These are phyloP conservation scores for Pichia sp. DNA, from an alignment of 1,139 yeast genomes.

Conservation along the genomic window DNA sequence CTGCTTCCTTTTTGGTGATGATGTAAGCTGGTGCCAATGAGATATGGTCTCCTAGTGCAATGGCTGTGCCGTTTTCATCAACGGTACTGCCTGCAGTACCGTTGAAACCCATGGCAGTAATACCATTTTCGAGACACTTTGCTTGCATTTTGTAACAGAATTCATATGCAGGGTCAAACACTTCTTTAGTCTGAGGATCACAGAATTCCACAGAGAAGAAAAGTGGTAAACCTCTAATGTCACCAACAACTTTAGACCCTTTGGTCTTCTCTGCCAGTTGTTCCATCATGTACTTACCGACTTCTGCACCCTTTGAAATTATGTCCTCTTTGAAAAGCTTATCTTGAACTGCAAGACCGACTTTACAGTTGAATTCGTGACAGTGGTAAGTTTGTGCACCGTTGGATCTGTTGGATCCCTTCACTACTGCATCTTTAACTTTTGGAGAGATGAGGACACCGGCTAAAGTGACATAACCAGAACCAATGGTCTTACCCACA, in stretches of 20 bases:
- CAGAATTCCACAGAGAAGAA: conserved; percentile 56
- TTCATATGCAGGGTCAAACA: conserved; percentile 32
- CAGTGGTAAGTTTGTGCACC: conserved; percentile 61
- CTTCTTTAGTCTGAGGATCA: conserved; percentile 42
- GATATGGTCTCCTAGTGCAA: conserved; percentile 40
- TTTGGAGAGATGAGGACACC: conserved; percentile 50
- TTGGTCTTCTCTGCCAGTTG: conserved; percentile 31
- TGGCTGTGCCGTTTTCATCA: conserved; percentile 16
- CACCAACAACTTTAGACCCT: conserved; percentile 40
- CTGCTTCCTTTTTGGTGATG: conserved; percentile 40
- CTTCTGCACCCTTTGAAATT: conserved; percentile 41
- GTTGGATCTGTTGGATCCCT: conserved; percentile 37
- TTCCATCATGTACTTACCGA: conserved; percentile 44
- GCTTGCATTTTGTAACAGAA: conserved; percentile 31
- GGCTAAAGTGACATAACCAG: conserved; percentile 58
- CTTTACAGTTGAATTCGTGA: conserved; percentile 54
- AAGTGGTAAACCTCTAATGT: conserved; percentile 55
- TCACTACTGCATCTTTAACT: conserved; percentile 37
- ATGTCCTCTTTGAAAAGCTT: conserved; percentile 38
- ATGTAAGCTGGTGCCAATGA: conserved; percentile 45
- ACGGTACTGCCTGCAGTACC: conserved; percentile 34
- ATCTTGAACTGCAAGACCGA: conserved; percentile 51
- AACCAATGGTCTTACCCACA: conserved; percentile 59
- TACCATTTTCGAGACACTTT: conserved; percentile 36
- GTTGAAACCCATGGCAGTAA: conserved; percentile 38